Base-by-base conservation (phyloP, 345 rosid species). In the Aquilaria sinensis region DNA sequence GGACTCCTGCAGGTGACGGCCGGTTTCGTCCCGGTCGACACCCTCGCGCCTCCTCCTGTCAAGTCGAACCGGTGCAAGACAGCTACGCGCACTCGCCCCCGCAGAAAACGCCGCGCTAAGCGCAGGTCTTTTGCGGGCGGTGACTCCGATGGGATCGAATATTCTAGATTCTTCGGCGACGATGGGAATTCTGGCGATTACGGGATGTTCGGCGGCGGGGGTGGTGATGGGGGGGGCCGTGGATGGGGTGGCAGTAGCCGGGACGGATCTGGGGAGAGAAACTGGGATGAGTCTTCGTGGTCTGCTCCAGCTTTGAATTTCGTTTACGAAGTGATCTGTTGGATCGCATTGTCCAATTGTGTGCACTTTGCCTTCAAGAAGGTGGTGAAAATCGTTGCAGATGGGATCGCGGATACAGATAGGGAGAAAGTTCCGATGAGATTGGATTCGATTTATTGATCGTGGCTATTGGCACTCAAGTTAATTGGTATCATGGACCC, bases 261-360 rank as follows among this genome's bases (percentile, higher is more conserved):
- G n/a, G 85, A 79, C 10, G 81, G 84, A 32, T 76, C 76, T 6
- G 93, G 83, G 6, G 77, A 81, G 16, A 80, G 78, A 11, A 63
- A 71, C 52, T 85, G 89, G 96, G 96, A 91, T 15, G 96, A 83
- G 50, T 74, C 80, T 0, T 66, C 85, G 29, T 80, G 89, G 79
- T 79, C 83, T 0, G 76, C 59, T 64, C 78, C 83, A 2, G 96
- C 97, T 2, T 80, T 83, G 70, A 81, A 78, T 45, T 94, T 90
- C 15, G 77, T 90, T n/a, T 90, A 90, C 43, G 99, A 94, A 77
- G 99, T 94, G 78, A 71, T 94, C 41, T 83, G 79, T 52, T 94
- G 99, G 99, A 94, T 94, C 10, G 97, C 89, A 0, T 67, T 94
- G 45, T 86, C 99, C 45, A 88, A 81, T 41, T 94, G 99, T 15